Evolutionary conservation across 805 yeast species (phyloP).

Genomic region (Jamesozyma hellenica): DNA sequence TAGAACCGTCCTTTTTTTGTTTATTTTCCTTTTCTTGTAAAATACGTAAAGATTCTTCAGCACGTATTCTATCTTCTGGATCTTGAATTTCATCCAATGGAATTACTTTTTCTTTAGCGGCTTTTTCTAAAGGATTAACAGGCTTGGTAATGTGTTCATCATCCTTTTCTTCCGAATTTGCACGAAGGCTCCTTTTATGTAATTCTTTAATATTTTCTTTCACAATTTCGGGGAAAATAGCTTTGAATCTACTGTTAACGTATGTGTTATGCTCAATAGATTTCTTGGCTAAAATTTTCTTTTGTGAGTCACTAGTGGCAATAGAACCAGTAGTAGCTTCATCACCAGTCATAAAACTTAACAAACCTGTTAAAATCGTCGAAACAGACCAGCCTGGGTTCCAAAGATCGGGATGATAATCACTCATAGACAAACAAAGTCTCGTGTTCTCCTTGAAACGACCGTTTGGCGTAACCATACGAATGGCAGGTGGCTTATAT

Average conservation of each 20-base stretch:
- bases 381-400: slow-evolving; percentile 94
- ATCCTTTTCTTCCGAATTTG: slow-evolving; percentile 4
- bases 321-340: slow-evolving; percentile 82
- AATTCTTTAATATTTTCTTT: slow-evolving; percentile 23
- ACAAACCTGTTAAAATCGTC: slow-evolving; percentile 75
- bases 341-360: slow-evolving; percentile 85
- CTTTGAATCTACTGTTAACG: slow-evolving; percentile 46
- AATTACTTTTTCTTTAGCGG: slow-evolving; percentile 27
- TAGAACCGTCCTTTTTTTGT: slow-evolving; percentile 6
- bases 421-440: slow-evolving; percentile 85
- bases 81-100: slow-evolving; percentile 37
- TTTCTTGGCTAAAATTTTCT: slow-evolving; percentile 45
- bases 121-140: slow-evolving; percentile 20
- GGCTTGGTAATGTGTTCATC: slow-evolving; percentile 4
- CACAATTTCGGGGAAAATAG: slow-evolving; percentile 62
- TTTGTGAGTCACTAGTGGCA: slow-evolving; percentile 48
- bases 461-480: slow-evolving; percentile 86
- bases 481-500: slow-evolving; percentile 81
- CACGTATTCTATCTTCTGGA: slow-evolving; percentile 63
- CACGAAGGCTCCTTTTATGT: slow-evolving; percentile 13
- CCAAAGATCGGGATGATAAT: slow-evolving; percentile 91
- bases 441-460: slow-evolving; percentile 73
- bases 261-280: slow-evolving; percentile 51
- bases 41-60: slow-evolving; percentile 23
- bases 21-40: slow-evolving; percentile 6